Evolutionary conservation across 208 protist species (phyloP).

Genomic region (Histomonas meleagridis): DNA sequence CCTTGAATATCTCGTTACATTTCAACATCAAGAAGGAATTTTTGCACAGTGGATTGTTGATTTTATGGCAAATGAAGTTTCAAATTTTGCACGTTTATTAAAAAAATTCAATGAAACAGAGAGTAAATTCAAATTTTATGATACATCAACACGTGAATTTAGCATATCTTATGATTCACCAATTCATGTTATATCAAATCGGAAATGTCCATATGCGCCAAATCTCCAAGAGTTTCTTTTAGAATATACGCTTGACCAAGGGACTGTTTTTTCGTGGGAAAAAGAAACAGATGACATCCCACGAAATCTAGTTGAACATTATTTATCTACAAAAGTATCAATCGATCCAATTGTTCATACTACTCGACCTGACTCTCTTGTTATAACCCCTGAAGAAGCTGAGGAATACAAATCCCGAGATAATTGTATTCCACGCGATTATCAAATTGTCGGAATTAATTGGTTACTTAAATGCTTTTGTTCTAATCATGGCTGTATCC

Average conservation of each 20-base stretch:
- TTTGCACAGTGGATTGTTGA: background rate
- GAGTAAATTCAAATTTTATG: background rate
- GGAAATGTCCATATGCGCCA: background rate
- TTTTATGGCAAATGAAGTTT: background rate
- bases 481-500: conserved; percentile 16
- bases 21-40: background rate
- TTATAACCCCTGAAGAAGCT: background rate
- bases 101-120: conserved; percentile 35
- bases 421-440: background rate
- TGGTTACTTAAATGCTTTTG: conserved; percentile 27
- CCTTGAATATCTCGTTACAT: background rate
- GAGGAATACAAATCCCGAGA: background rate
- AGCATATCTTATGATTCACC: background rate
- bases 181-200: background rate
- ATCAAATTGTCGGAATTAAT: background rate
- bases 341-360: background rate
- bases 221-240: background rate
- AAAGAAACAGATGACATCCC: background rate
- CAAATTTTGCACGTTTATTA: background rate
- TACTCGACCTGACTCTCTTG: background rate
- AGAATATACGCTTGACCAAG: background rate
- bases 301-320: background rate
- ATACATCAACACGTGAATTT: background rate
- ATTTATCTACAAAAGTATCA: background rate
- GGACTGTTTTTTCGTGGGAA: background rate